Base-by-base conservation (phyloP, 106 monocot species). In the Platanthera guangdongensis region DNA sequence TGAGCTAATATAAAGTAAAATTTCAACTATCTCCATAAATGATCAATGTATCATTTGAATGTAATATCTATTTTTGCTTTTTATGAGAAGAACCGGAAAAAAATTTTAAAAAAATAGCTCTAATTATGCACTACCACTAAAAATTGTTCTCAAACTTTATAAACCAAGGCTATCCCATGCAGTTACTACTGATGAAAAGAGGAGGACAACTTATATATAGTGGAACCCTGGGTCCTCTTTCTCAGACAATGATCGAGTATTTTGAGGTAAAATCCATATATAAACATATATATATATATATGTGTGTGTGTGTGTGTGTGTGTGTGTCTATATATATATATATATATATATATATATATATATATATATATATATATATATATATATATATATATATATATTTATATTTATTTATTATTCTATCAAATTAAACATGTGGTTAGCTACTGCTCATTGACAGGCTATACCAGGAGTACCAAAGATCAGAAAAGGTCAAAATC, bases 171-270 rank as follows among this genome's bases (percentile, higher is more conserved):
- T 11, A 4, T 32, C 65, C 46, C 78, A 50, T 77, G 70, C 78
- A 96, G 96, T 81, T 96, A 22, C 68, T 96, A 8, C 53, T 96
- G 53, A 93, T 96, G 93, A 93, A 93, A 74, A 83, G 70, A 64
- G 96, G 96, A 74, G 96, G 93, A 7, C 80, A 86, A 75, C 72
- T 93, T 47, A 91, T 96, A 22, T 96, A 93, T 67, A 82, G 81
- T n/a, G 96, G 93, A 9, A 74, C 85, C 25, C 76, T 96, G 60
- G 96, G 96, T 28, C 77, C 72, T 53, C 47, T 77, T 16, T 96
- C 93, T 50, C 72, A 68, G 7, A 77, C 85, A 4, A 81, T 96
- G 68, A 86, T 91, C 75, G 72, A 93, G 15, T 96, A 96, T 71
- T 93, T 96, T 78, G 87, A 96, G 82, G 96, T 96, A 85, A 85